These are phyloP conservation scores for Boletus vermiculosoides DNA, from an alignment of 768 basidiomycete species.

Conservation along the genomic window DNA sequence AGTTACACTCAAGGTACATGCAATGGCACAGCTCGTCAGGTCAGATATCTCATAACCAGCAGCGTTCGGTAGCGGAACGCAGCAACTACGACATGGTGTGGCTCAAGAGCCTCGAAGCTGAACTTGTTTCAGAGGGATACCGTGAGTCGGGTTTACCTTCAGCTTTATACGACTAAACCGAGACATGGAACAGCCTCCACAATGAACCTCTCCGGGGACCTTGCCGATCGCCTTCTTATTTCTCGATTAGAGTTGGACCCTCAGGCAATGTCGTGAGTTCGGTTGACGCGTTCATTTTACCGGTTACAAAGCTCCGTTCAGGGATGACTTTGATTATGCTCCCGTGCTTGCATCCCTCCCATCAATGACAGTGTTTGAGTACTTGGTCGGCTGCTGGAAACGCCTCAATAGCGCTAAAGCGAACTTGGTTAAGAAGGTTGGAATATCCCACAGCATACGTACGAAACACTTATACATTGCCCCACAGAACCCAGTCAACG, in stretches of 20 bases:
- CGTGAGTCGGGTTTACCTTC: constrained; percentile 29
- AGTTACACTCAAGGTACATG: constrained; percentile 75
- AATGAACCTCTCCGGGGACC: constrained; percentile 50
- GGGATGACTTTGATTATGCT: constrained; percentile 74
- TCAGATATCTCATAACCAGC: constrained; percentile 12
- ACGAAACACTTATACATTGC: constrained; percentile 36
- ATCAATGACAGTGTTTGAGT: constrained; percentile 82
- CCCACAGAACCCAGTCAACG: constrained; percentile 50
- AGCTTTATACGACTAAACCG: neutral
- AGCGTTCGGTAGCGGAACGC: constrained; percentile 59
- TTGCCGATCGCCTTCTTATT: constrained; percentile 79
- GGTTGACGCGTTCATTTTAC: constrained; percentile 4
- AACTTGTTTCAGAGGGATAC: constrained; percentile 60
- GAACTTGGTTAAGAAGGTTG: constrained; percentile 63
- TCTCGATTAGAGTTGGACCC: constrained; percentile 81
- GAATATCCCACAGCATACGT: neutral
- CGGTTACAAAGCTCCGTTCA: constrained; percentile 25
- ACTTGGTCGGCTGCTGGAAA: constrained; percentile 90
- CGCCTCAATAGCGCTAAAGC: constrained; percentile 60
- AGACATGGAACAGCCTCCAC: constrained; percentile 31
- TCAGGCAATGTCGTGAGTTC: constrained; percentile 61
- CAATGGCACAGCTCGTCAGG: neutral
- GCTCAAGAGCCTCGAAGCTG: constrained; percentile 73
- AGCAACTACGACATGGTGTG: constrained; percentile 72
- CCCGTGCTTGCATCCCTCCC: constrained; percentile 77